Evolutionary conservation across 768 basidiomycete genomes (phyloP).

Genomic region (Tylopilus intermedius): DNA sequence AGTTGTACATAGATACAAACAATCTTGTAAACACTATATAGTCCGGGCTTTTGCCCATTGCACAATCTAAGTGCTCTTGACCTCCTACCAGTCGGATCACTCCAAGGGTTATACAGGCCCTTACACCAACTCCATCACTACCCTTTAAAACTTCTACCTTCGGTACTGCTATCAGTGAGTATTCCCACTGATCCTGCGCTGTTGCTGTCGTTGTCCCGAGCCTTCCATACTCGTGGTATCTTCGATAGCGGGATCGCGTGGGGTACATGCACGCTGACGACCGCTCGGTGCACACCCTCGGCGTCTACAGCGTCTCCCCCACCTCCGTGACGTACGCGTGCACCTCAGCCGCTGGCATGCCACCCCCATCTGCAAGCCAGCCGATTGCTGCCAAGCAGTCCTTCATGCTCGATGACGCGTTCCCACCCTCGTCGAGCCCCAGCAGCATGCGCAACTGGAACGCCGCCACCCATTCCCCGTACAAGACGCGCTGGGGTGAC

Average conservation of each 20-base stretch:
- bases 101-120: no score
- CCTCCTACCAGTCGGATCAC: no score
- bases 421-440: constrained; percentile 19
- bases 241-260: constrained; percentile 22
- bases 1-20: no score
- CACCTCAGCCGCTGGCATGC: constrained; percentile 10
- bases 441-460: constrained; percentile 18
- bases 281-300: constrained; percentile 13
- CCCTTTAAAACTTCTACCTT: no score
- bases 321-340: constrained; percentile 13
- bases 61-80: no score
- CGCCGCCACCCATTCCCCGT: constrained; percentile 19
- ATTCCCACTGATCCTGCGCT: no score
- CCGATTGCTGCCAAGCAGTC: constrained; percentile 30
- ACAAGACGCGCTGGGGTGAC: constrained; percentile 27
- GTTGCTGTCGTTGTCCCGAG: no score
- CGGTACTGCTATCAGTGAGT: no score
- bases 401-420: constrained; percentile 24
- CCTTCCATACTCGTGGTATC: no score
- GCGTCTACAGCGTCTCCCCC: constrained; percentile 11
- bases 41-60: no score
- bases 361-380: constrained; percentile 28
- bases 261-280: constrained; percentile 21
- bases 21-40: no score
- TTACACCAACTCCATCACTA: no score